These are phyloP conservation scores for Wickerhamiella alocasiicola DNA, from an alignment of 805 yeast genomes.

Conservation along the genomic window DNA sequence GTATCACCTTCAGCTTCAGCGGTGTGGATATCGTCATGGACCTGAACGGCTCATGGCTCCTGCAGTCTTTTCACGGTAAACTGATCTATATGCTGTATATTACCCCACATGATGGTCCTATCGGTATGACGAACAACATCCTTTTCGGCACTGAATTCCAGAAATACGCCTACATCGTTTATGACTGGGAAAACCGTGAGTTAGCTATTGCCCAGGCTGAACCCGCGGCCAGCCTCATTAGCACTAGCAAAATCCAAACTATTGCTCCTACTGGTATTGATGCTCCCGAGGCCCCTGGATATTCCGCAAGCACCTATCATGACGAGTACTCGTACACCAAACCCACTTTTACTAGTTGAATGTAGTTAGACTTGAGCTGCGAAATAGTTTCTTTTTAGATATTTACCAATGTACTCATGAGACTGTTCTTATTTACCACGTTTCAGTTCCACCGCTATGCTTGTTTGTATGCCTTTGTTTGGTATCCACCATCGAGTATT, in stretches of 20 bases:
- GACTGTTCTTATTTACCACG: too few species aligned
- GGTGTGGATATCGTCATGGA: slow-evolving; percentile 22
- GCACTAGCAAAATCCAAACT: slow-evolving; percentile 19
- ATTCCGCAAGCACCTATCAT: background rate
- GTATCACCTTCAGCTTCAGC: slow-evolving; percentile 26
- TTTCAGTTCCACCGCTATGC: too few species aligned
- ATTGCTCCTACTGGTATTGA: too few species aligned
- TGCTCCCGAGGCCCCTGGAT: slow-evolving; percentile 20
- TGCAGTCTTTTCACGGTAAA: slow-evolving; percentile 28
- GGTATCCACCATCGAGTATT: too few species aligned
- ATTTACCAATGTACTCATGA: too few species aligned
- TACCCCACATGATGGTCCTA: slow-evolving; percentile 24
- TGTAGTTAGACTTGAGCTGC: too few species aligned
- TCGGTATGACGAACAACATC: slow-evolving; percentile 27
- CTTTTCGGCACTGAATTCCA: slow-evolving; percentile 58
- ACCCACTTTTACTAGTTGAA: background rate
- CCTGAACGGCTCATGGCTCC: slow-evolving; percentile 18
- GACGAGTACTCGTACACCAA: background rate
- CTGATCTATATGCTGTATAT: slow-evolving; percentile 18
- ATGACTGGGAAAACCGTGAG: slow-evolving; percentile 46
- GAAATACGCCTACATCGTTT: slow-evolving; percentile 58
- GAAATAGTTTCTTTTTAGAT: too few species aligned
- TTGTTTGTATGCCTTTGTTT: too few species aligned
- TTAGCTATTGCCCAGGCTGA: slow-evolving; percentile 38
- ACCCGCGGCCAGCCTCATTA: slow-evolving; percentile 29